Evolutionary conservation across 2,329 filamentous ascomycete species (phyloP).

Genomic region (Blumeria hordei): DNA sequence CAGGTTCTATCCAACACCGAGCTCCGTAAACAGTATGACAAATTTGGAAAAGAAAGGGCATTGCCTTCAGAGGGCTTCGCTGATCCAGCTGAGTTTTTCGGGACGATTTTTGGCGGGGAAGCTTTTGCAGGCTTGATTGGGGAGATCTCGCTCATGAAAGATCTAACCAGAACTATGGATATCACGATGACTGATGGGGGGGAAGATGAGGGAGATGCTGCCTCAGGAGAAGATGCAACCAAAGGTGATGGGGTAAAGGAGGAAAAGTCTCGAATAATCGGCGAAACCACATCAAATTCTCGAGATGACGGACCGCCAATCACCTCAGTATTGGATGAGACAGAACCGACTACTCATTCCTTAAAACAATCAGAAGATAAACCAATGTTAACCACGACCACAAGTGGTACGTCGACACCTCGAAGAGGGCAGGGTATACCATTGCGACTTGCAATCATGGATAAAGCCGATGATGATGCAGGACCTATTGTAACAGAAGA

Average conservation of each 20-base stretch:
- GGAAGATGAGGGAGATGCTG: constrained; percentile 31
- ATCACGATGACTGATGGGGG: constrained; percentile 73
- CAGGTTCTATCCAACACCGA: constrained; percentile 71
- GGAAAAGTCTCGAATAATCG: constrained; percentile 11
- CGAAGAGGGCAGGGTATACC: constrained; percentile 28
- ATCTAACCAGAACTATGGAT: constrained; percentile 93
- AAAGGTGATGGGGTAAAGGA: constrained; percentile 25
- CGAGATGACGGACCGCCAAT: neutral
- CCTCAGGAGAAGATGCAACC: constrained; percentile 32
- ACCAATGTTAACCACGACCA: constrained; percentile 6
- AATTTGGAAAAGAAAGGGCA: constrained; percentile 86
- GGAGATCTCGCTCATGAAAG: constrained; percentile 96
- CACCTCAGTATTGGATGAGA: constrained; percentile 2
- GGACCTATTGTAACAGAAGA: constrained; percentile 43
- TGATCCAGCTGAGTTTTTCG: constrained; percentile 94
- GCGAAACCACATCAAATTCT: neutral
- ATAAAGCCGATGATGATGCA: constrained; percentile 59
- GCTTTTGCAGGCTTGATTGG: constrained; percentile 93
- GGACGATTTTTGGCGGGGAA: constrained; percentile 92
- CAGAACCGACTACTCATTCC: constrained; percentile 2
- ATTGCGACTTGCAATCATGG: constrained; percentile 67
- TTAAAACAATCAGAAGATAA: constrained; percentile 11
- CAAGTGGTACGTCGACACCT: constrained; percentile 20
- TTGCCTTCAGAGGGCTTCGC: constrained; percentile 80
- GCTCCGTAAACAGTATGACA: constrained; percentile 80